These are phyloP conservation scores for Rhizopogon vinicolor DNA, from an alignment of 768 basidiomycete species.

Conservation along the genomic window DNA sequence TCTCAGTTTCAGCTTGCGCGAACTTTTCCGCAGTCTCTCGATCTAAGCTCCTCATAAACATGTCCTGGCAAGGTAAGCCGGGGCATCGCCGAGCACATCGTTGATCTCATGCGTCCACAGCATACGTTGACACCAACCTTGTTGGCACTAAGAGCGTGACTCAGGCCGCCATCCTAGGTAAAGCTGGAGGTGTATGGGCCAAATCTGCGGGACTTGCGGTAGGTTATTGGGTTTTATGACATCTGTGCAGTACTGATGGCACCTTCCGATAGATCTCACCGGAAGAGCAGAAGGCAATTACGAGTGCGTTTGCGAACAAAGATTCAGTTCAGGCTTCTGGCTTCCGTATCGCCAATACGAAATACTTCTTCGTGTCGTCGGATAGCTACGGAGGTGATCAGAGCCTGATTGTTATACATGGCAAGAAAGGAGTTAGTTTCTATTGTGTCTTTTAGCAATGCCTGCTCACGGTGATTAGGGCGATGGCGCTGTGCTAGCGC, in stretches of 20 bases:
- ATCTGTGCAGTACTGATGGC: constrained; percentile 13
- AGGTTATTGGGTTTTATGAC: not conserved
- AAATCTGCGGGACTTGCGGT: constrained; percentile 19
- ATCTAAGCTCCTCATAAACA: constrained; percentile 20
- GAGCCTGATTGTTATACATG: constrained; percentile 45
- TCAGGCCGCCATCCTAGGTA: constrained; percentile 53
- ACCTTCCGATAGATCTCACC: constrained; percentile 16
- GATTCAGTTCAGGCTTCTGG: constrained; percentile 48
- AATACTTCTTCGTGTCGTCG: constrained; percentile 62
- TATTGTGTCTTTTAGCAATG: not conserved
- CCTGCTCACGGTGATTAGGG: constrained; percentile 36
- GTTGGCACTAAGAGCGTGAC: constrained; percentile 69
- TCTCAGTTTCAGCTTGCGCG: not conserved
- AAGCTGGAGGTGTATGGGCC: constrained; percentile 28
- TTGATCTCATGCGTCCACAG: constrained; percentile 31
- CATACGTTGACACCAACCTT: constrained; percentile 79
- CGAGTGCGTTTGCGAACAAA: constrained; percentile 39
- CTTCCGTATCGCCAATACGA: constrained; percentile 58
- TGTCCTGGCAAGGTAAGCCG: constrained; percentile 69
- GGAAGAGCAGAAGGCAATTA: constrained; percentile 15
- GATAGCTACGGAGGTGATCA: constrained; percentile 32
- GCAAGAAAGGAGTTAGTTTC: constrained; percentile 71
- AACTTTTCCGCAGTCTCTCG: constrained; percentile 5
- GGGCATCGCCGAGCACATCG: constrained; percentile 26
- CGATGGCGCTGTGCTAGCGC: constrained; percentile 68